A percentile compares a stretch with the other conserved stretches of the same genome.
Conservation (phyloP, 1,284 basidiomycete genomes). For the Boletellus deceptivus region DNA sequence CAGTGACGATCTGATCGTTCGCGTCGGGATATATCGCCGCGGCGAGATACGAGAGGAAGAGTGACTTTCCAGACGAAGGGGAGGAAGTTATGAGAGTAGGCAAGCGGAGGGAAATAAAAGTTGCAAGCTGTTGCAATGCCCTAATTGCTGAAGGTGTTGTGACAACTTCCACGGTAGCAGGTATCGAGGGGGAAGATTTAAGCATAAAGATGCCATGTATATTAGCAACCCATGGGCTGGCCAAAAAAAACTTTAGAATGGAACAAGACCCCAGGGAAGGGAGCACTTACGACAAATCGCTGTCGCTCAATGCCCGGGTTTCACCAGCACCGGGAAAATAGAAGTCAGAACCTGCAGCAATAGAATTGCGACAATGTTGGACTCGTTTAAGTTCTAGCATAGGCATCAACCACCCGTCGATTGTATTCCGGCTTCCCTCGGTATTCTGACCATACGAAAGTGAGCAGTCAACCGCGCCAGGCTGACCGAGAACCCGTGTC, state of each 20-base stretch:
- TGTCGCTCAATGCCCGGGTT: conserved; percentile 37
- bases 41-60: conserved; percentile 79
- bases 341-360: conserved; percentile 43
- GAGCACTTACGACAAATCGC: conserved; percentile 52
- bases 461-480: conserved; percentile 54
- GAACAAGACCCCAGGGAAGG: background rate
- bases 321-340: conserved; percentile 41
- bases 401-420: conserved; percentile 82
- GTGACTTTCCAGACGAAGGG: conserved; percentile 88
- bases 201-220: conserved; percentile 66
- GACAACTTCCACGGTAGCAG: conserved; percentile 49
- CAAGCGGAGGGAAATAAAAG: conserved; percentile 64
- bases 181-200: conserved; percentile 36
- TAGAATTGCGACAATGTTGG: conserved; percentile 48
- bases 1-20: conserved; percentile 67
- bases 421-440: conserved; percentile 40
- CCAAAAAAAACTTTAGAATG: conserved; percentile 3
- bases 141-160: conserved; percentile 61
- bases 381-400: conserved; percentile 65
- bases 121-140: conserved; percentile 63
- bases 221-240: conserved; percentile 55
- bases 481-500: conserved; percentile 55
- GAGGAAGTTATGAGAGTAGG: conserved; percentile 87
- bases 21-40: conserved; percentile 55
- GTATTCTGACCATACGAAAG: conserved; percentile 48